Evolutionary conservation across 1,139 yeast genomes (phyloP), one percentile per base, ranked within the genome.

Genomic region (Hyphopichia fennica): DNA sequence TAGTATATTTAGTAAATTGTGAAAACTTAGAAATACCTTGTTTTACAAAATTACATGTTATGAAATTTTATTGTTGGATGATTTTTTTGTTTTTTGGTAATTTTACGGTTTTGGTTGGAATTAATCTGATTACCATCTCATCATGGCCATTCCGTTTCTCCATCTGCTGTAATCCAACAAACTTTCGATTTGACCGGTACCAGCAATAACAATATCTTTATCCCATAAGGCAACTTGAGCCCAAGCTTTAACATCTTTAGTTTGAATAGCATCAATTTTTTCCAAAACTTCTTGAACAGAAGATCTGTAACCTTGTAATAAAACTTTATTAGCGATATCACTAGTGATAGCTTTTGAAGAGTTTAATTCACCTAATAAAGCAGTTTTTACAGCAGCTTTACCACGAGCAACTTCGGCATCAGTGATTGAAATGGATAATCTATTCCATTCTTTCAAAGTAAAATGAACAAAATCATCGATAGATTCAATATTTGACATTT

Each of bases 131-230:
- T 69, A 73, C 77, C 77, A 73, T 84, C 95, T 85, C 84, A 85
- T 75, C 87, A 84, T 80, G 60, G 93, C 79, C 90, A 87, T 86
- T 62, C 84, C 90, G 69, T 83, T 84, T 82, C 95, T 84, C 68
- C 82, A 72, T 82, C 93, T 84, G 79, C 75, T 76, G 81, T 86
- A 86, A 67, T 86, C 95, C 62, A 86, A 72, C 68, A 86, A 75
- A 54, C 75, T 88, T 76, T 86, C 95, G 70, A 84, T 85, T 72
- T 82, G 87, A 67, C 95, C 95, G 51, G 87, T 80, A 67, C 87
- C 93, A 45, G 91, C 77, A 59, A 86, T 72, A 56, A 87, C 95
- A 60, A 86, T 75, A 66, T 86, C 95, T 75, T 82, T 86, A 69
- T 86, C 95, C 88, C 89, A 86, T 63, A 86, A 75, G 67, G 80